Percentiles rank a stretch among this genome's conserved stretches.
Conservation (phyloP, 495 filamentous ascomycete genomes). For the Haplographium delicatum region DNA sequence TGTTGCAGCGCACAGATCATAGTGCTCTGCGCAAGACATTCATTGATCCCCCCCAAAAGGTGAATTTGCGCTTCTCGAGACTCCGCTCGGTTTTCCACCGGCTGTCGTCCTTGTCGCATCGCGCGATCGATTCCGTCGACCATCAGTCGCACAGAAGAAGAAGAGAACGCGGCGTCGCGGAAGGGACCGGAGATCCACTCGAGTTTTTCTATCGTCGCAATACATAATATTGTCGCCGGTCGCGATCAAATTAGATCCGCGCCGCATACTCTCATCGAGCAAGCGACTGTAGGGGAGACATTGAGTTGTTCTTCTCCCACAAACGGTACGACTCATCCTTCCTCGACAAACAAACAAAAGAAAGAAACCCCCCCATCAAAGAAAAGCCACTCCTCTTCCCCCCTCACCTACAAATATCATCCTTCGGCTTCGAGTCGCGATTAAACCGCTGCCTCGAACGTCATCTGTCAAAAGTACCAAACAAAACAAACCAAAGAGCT, state of each 20-base stretch:
- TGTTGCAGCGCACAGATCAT: constrained; percentile 13
- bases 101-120: constrained; percentile 8
- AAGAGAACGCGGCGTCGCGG: neutral
- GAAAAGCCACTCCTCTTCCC: constrained; percentile 10
- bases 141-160: neutral
- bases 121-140: neutral
- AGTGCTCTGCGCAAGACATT: constrained; percentile 22
- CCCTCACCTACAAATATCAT: constrained; percentile 9
- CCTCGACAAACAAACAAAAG: constrained; percentile 14
- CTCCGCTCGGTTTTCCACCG: neutral
- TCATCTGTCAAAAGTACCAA: no score
- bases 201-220: neutral
- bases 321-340: constrained; percentile 56
- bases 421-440: constrained; percentile 25
- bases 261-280: constrained; percentile 22
- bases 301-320: constrained; percentile 97
- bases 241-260: constrained; percentile 13
- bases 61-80: constrained; percentile 17
- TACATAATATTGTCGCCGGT: constrained; percentile 13
- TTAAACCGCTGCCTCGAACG: constrained; percentile 18
- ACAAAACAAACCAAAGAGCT: constrained; percentile 11
- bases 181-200: neutral
- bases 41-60: constrained; percentile 22
- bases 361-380: constrained; percentile 1
- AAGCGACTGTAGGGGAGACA: constrained; percentile 79